These are phyloP conservation scores for Claviceps monticola DNA, from an alignment of 2,329 filamentous ascomycete genomes.

Conservation along the genomic window DNA sequence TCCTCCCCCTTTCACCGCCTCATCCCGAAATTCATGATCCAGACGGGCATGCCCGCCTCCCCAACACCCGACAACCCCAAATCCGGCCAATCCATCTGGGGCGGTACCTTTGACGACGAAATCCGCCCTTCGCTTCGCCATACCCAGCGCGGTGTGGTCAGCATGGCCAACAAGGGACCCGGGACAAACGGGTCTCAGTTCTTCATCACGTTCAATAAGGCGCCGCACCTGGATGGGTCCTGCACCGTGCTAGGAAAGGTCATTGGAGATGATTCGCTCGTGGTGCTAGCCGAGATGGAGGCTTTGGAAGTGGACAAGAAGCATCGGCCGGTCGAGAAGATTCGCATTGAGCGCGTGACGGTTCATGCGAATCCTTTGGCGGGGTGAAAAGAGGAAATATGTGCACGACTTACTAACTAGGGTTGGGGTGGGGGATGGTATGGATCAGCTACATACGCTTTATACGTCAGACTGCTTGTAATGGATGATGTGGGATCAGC, in stretches of 20 bases:
- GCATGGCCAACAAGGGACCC: slow-evolving; percentile 68
- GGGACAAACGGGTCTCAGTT: slow-evolving; percentile 68
- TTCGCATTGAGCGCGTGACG: slow-evolving; percentile 54
- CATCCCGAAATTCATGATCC: slow-evolving; percentile 70
- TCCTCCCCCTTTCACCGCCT: slow-evolving; percentile 64
- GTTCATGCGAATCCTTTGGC: slow-evolving; percentile 73
- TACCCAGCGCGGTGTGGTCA: slow-evolving; percentile 53
- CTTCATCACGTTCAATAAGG: slow-evolving; percentile 65
- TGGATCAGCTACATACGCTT: too few species aligned
- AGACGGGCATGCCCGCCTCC: slow-evolving; percentile 52
- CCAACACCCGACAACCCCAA: slow-evolving; percentile 47
- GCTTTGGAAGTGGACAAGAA: slow-evolving; percentile 63
- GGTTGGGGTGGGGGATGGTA: too few species aligned
- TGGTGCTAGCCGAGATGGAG: slow-evolving; percentile 59
- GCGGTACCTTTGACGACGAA: slow-evolving; percentile 64
- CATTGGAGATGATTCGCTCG: slow-evolving; percentile 48
- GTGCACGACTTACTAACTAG: too few species aligned
- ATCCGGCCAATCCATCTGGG: slow-evolving; percentile 60
- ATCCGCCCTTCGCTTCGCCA: slow-evolving; percentile 58
- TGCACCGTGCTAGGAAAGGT: slow-evolving; percentile 76
- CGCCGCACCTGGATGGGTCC: slow-evolving; percentile 67
- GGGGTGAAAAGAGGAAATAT: slow-evolving; percentile 20
- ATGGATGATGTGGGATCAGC: too few species aligned
- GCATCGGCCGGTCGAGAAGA: slow-evolving; percentile 52
- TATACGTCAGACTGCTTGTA: too few species aligned